Evolutionary conservation across 306 rosid genomes (phyloP).

Genomic region (Pyrus pyrifolia): DNA sequence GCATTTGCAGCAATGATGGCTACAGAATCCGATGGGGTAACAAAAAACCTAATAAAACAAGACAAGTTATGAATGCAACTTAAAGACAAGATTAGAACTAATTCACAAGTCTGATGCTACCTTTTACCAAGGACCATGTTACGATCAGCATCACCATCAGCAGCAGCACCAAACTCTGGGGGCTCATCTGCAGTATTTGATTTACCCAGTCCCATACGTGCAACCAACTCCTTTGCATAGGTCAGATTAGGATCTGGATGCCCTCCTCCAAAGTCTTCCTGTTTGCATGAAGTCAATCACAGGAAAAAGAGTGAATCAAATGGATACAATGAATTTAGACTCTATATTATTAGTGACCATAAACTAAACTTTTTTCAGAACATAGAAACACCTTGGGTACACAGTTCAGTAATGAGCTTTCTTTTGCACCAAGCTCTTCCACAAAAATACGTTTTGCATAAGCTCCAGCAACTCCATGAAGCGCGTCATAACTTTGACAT

Average conservation of each 20-base stretch:
- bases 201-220: slow-evolving; percentile 83
- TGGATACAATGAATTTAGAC: neutral
- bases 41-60: slow-evolving; percentile 65
- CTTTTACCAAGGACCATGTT: slow-evolving; percentile 99
- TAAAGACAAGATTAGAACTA: slow-evolving; percentile 1
- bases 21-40: slow-evolving; percentile 98
- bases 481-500: slow-evolving; percentile 63
- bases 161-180: slow-evolving; percentile 99
- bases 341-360: neutral
- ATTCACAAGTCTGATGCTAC: slow-evolving; percentile 26
- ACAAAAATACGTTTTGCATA: slow-evolving; percentile 91
- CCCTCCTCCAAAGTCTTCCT: slow-evolving; percentile 99
- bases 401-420: slow-evolving; percentile 83
- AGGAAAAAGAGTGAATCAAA: neutral
- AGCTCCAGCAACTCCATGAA: slow-evolving; percentile 97
- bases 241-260: slow-evolving; percentile 99
- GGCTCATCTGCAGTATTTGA: slow-evolving; percentile 62
- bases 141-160: slow-evolving; percentile 99
- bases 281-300: slow-evolving; percentile 24
- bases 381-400: slow-evolving; percentile 65
- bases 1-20: slow-evolving; percentile 99
- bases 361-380: neutral
- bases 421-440: slow-evolving; percentile 98
- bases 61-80: slow-evolving; percentile 7
- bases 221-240: slow-evolving; percentile 97